Evolutionary conservation across 2,329 filamentous ascomycete species (phyloP).

Genomic region (Aspergillus bombycis): DNA sequence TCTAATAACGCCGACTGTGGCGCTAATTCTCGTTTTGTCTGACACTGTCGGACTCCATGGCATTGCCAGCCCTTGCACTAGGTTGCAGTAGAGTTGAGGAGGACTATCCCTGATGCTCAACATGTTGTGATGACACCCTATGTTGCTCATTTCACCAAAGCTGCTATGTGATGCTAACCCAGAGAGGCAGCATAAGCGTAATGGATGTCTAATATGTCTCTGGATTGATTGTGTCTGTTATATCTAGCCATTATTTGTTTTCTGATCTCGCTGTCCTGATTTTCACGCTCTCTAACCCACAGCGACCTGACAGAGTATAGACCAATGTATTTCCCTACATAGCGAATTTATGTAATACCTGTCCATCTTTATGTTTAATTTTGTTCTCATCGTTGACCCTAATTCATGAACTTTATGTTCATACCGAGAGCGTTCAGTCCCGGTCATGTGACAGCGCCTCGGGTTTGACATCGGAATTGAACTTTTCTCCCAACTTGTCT

Average conservation of each 20-base stretch:
- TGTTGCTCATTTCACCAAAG: background rate
- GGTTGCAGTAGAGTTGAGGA: background rate
- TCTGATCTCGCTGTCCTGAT: background rate
- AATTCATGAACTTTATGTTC: background rate
- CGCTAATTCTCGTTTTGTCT: background rate
- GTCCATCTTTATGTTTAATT: background rate
- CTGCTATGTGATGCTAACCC: background rate
- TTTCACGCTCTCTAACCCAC: background rate
- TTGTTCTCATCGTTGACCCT: background rate
- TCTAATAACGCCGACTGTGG: background rate
- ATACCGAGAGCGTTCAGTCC: background rate
- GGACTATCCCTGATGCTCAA: no score
- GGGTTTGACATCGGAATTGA: background rate
- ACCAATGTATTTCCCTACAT: background rate
- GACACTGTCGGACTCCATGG: background rate
- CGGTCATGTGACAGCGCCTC: background rate
- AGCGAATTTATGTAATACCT: background rate
- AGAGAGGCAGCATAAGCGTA: background rate
- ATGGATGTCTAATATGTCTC: background rate
- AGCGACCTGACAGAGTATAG: background rate
- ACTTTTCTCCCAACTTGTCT: background rate
- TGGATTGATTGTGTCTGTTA: background rate
- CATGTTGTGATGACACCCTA: background rate
- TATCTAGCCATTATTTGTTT: background rate
- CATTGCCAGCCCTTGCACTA: background rate